Percentiles rank a stretch among this genome's conserved stretches.
These are phyloP conservation scores for Actinomortierella ambigua DNA, from an alignment of 371 early-diverging fungal genomes.

Conservation along the genomic window DNA sequence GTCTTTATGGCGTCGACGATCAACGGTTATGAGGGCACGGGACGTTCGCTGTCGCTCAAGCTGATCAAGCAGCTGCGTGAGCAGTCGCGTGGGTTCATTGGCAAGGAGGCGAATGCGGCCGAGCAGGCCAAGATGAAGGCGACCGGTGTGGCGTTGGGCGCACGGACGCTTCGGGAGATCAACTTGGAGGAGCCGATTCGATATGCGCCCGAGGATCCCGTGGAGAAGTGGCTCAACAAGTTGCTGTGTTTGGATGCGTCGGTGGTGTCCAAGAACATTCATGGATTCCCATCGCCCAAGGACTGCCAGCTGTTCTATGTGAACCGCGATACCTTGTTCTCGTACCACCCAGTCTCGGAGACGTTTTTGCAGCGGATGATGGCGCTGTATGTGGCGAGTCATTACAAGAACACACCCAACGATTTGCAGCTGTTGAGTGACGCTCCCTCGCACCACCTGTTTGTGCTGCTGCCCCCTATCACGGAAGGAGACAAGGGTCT, in stretches of 20 bases:
- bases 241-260: conserved; percentile 93
- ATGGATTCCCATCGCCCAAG: conserved; percentile 92
- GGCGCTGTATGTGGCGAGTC: conserved; percentile 96
- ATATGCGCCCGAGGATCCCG: conserved; percentile 91
- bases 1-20: conserved; percentile 99
- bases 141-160: conserved; percentile 56
- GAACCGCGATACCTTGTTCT: conserved; percentile 96
- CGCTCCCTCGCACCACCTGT: conserved; percentile 97
- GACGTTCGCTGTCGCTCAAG: conserved; percentile 96
- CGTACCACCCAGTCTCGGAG: conserved; percentile 95
- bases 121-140: conserved; percentile 51
- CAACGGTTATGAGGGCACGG: conserved; percentile 99
- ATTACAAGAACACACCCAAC: conserved; percentile 99
- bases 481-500: conserved; percentile 71
- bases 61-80: conserved; percentile 93
- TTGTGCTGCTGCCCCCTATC: conserved; percentile 94
- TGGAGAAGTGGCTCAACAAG: conserved; percentile 97
- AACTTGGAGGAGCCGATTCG: conserved; percentile 96
- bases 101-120: conserved; percentile 53
- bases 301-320: conserved; percentile 96
- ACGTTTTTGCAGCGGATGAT: conserved; percentile 97
- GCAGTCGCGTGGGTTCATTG: conserved; percentile 82
- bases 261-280: conserved; percentile 70
- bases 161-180: conserved; percentile 88
- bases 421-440: conserved; percentile 98